Conservation (phyloP, 257 asterid genomes). For the Leonotis leonurus region DNA sequence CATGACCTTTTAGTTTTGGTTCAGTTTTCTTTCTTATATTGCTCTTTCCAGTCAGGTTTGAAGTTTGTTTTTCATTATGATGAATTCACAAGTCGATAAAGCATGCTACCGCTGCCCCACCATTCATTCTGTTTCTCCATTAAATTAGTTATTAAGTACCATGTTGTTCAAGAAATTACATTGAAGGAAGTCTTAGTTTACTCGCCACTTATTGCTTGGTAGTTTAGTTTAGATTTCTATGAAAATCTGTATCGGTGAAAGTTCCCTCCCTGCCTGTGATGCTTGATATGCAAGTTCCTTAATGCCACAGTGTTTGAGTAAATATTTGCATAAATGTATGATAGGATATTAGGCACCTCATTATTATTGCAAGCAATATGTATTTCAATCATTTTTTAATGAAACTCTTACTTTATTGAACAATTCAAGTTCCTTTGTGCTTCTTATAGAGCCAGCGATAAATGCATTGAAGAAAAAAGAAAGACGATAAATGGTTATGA, state of each 20-base stretch:
- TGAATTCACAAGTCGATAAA: background rate
- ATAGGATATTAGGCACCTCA: background rate
- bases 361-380: background rate
- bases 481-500: conserved; percentile 67
- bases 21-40: background rate
- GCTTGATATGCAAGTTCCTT: background rate
- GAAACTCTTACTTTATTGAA: background rate
- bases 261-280: background rate
- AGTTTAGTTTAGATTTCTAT: background rate
- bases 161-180: background rate
- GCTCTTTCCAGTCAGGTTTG: background rate
- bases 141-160: background rate
- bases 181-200: background rate
- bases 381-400: background rate
- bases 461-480: conserved; percentile 59
- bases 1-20: background rate
- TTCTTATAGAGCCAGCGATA: conserved; percentile 46
- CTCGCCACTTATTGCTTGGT: background rate
- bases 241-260: background rate
- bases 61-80: background rate
- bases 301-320: background rate
- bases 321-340: background rate
- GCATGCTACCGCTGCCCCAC: background rate
- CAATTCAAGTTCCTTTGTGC: background rate
- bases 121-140: background rate